These are phyloP conservation scores for Colletotrichum somersetense DNA, from an alignment of 2,329 filamentous ascomycete genomes.

Conservation along the genomic window DNA sequence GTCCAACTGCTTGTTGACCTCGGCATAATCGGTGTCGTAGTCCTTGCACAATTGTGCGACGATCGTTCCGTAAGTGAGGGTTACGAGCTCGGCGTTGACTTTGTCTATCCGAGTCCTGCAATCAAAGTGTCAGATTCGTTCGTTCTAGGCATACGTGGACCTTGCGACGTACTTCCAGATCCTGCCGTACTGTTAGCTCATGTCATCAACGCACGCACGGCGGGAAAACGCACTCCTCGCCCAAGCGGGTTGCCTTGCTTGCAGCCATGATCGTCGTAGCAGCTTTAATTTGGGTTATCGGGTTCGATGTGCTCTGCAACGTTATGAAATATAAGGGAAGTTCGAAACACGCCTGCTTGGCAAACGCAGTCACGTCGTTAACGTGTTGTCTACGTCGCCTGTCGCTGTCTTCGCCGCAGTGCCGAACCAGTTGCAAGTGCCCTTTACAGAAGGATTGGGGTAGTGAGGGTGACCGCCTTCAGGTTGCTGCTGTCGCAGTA, in stretches of 20 bases:
- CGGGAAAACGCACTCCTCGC: slow-evolving; percentile 68
- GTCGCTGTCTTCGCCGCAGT: background rate
- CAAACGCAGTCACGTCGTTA: background rate
- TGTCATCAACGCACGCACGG: background rate
- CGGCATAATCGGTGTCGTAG: slow-evolving; percentile 91
- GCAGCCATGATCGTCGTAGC: slow-evolving; percentile 61
- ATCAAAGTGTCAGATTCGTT: slow-evolving; percentile 45
- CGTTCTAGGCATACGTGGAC: slow-evolving; percentile 1
- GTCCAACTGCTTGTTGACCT: slow-evolving; percentile 97
- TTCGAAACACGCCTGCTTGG: background rate
- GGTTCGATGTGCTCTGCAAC: background rate
- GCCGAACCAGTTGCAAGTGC: background rate
- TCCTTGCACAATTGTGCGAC: slow-evolving; percentile 97
- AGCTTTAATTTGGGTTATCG: background rate
- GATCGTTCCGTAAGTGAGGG: slow-evolving; percentile 96
- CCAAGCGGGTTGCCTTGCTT: slow-evolving; percentile 71
- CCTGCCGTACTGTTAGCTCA: slow-evolving; percentile 60
- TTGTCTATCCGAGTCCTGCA: slow-evolving; percentile 93
- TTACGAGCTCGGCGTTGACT: slow-evolving; percentile 97
- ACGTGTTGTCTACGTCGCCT: background rate
- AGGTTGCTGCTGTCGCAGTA: background rate
- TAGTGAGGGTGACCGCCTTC: background rate
- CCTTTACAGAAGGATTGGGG: background rate
- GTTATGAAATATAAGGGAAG: background rate
- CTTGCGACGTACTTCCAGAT: slow-evolving; percentile 87